These are phyloP conservation scores for Aspergillus fumigatiaffinis DNA, from an alignment of 2,329 filamentous ascomycete species.

Conservation along the genomic window DNA sequence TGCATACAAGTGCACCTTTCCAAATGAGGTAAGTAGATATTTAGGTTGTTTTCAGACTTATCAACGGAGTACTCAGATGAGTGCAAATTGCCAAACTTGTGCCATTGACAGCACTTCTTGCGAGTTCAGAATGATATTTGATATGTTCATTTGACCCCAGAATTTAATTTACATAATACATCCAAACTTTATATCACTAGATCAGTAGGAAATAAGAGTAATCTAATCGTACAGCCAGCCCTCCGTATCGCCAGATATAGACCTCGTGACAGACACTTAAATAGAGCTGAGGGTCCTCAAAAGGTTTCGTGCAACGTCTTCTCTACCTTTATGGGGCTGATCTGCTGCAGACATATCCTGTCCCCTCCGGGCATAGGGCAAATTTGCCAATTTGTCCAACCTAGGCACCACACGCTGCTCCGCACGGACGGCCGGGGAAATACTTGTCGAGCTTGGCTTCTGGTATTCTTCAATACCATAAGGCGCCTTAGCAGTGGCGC, in stretches of 20 bases:
- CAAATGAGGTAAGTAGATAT: neutral
- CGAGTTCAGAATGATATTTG: neutral
- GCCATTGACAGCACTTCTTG: no score
- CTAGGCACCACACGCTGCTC: conserved; percentile 26
- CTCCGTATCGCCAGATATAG: conserved; percentile 6
- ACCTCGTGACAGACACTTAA: conserved; percentile 4
- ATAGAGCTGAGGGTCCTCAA: conserved; percentile 26
- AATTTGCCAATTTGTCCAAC: conserved; percentile 20
- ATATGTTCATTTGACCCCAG: neutral
- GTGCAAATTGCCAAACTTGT: neutral
- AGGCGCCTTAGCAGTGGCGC: conserved; percentile 30
- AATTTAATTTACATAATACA: conserved; percentile 6
- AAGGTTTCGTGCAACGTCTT: conserved; percentile 30
- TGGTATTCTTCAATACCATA: conserved; percentile 35
- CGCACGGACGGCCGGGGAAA: conserved; percentile 24
- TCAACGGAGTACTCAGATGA: neutral
- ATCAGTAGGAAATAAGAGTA: conserved; percentile 12
- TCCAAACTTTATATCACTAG: conserved; percentile 25
- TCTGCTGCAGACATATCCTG: neutral
- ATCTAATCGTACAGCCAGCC: conserved; percentile 33
- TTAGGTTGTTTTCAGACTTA: neutral
- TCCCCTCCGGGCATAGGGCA: conserved; percentile 7
- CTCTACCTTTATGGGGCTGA: conserved; percentile 15
- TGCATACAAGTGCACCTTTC: neutral
- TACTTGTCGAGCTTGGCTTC: conserved; percentile 24